Conservation (phyloP, 306 rosid genomes). For the Corylus heterophylla region DNA sequence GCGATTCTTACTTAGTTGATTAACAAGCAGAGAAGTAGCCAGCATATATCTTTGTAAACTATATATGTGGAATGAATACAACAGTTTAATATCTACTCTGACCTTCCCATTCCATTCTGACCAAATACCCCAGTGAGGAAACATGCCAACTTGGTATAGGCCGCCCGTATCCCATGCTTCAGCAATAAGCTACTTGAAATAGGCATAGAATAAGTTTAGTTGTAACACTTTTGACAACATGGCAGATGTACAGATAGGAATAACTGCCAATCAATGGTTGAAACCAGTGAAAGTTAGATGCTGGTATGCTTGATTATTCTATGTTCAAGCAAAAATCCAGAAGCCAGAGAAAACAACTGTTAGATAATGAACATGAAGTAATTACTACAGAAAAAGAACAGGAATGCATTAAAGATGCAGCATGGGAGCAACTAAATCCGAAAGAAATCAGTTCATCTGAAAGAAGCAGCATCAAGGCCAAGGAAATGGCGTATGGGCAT, state of each 20-base stretch:
- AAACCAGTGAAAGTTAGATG: neutral
- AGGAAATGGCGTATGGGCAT: neutral
- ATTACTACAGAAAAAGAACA: neutral
- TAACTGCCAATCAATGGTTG: slow-evolving; percentile 9
- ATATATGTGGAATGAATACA: slow-evolving; percentile 2
- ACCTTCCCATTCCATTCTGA: slow-evolving; percentile 99
- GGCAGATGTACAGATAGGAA: slow-evolving; percentile 10
- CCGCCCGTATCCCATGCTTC: slow-evolving; percentile 99
- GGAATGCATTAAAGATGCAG: neutral
- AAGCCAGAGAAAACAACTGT: neutral
- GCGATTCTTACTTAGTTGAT: neutral
- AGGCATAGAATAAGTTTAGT: slow-evolving; percentile 23
- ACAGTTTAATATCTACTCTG: slow-evolving; percentile 34
- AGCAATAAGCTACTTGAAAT: slow-evolving; percentile 75
- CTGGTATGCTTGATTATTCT: neutral
- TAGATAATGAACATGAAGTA: neutral
- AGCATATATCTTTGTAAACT: neutral
- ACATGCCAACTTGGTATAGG: slow-evolving; percentile 91
- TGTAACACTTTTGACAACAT: slow-evolving; percentile 1
- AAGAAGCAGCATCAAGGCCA: neutral
- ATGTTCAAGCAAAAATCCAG: neutral
- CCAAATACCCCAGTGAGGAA: slow-evolving; percentile 98
- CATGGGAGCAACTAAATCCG: neutral
- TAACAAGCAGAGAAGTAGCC: neutral
- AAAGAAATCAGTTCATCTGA: neutral